Base-by-base conservation (phyloP, 148 eudicot genomes). In the Pouteria glomerata region DNA sequence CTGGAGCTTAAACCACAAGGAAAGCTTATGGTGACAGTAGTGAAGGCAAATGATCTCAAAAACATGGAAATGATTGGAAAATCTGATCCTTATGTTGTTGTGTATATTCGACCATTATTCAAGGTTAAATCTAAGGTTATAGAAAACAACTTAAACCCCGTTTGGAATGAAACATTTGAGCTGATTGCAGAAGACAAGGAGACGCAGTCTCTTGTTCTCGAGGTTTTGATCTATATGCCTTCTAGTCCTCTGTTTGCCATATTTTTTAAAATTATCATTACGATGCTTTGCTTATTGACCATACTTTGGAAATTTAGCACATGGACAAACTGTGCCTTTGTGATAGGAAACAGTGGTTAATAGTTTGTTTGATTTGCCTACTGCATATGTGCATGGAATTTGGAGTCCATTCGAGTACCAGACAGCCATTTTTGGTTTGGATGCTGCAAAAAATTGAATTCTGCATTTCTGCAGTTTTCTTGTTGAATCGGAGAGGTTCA, bases 1-100 rank as follows among this genome's bases (percentile, higher is more conserved):
- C 85, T 95, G 85, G 98, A 95, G 92, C 98, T 95, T 74, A 95
- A 88, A 86, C 98, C 98, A 35, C 96, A 89, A 71, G 98, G 98
- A 42, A 84, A 76, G 74, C 77, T 95, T 76, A 85, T 86, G 15
- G 81, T 95, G 59, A 91, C 97, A 74, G 80, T 91, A 37, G 85
- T 91, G 79, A 85, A 69, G 84, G 98, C 97, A 77, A 91, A 76
- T 76, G 86, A 83, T 69, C 78, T 95, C 84, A 95, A 95, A 85
- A 95, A 95, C 84, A 85, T 66, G 85, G 98, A 95, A 76, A 57
- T 89, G 83, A 88, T 95, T 74, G 98, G 98, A 76, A 95, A 95
- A 76, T 95, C 98, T 56, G 98, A 95, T 85, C 98, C 98, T 41
- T 95, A 95, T 68, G 84, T 80, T 24, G 82, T 85, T 42, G 70